phyloP scores from a whole-genome alignment of 805 yeast species.

The Candida takata region DNA sequence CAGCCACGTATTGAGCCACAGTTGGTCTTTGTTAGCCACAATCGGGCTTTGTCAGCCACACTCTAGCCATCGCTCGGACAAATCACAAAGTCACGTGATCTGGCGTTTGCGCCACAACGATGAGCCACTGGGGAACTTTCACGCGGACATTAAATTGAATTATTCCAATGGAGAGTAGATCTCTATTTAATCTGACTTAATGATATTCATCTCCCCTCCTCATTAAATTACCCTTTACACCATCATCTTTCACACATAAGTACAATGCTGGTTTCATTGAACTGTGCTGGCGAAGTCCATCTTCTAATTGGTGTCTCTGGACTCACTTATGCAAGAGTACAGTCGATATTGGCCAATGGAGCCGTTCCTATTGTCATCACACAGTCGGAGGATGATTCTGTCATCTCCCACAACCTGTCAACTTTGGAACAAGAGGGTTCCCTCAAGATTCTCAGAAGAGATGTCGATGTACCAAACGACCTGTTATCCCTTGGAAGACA shows the following conservation, averaged over 20 bases:
- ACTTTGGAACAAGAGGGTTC: constrained; percentile 22
- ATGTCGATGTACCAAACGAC: constrained; percentile 33
- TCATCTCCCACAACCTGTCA: constrained; percentile 24
- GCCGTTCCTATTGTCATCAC: constrained; percentile 50
- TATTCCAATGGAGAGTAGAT: background rate
- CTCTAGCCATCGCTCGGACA: no score
- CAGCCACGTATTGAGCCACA: no score
- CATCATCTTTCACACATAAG: no score
- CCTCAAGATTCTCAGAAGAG: constrained; percentile 26
- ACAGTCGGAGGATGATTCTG: constrained; percentile 14
- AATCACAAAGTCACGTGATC: no score
- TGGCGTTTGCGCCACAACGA: no score
- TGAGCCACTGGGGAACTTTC: no score
- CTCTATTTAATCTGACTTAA: no score
- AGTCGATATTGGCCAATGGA: constrained; percentile 42
- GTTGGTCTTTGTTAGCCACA: no score
- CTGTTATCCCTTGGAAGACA: constrained; percentile 52
- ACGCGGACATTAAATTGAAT: no score
- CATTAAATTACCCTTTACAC: no score
- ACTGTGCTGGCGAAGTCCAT: constrained; percentile 46
- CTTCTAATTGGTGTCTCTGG: constrained; percentile 48
- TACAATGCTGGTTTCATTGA: constrained; percentile 1
- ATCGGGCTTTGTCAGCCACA: no score
- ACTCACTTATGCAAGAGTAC: constrained; percentile 41
- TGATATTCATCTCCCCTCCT: no score